Percentiles rank a stretch among this genome's conserved stretches.
Conservation (phyloP, 495 filamentous ascomycete species). For the Neurospora terricola region DNA sequence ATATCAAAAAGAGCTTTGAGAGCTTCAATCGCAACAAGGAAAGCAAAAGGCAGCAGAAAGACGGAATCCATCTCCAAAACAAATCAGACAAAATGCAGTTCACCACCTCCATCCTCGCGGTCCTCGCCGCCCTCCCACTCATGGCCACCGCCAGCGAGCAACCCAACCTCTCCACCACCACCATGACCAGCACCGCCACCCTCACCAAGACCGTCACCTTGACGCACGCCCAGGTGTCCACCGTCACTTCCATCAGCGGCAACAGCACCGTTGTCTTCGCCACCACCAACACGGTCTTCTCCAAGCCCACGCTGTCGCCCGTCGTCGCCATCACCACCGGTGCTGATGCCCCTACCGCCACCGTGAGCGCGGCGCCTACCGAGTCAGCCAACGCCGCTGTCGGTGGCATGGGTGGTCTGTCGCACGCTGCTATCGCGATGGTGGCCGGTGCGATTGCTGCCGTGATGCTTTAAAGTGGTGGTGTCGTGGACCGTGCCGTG, state of each 20-base stretch:
- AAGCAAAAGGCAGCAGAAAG: background rate
- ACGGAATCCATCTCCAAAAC: background rate
- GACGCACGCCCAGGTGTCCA: constrained; percentile 23
- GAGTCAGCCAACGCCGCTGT: constrained; percentile 24
- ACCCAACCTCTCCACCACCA: constrained; percentile 22
- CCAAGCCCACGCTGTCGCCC: constrained; percentile 5
- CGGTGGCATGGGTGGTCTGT: constrained; percentile 23
- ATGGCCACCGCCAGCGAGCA: constrained; percentile 26
- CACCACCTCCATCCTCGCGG: constrained; percentile 26
- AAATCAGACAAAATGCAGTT: background rate
- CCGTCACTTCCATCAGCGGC: constrained; percentile 12
- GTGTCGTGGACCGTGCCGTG: background rate
- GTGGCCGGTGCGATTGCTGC: constrained; percentile 36
- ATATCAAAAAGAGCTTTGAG: background rate
- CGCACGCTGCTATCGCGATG: constrained; percentile 31
- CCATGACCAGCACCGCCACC: constrained; percentile 38
- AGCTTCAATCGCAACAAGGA: background rate
- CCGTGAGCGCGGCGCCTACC: constrained; percentile 8
- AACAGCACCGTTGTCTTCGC: constrained; percentile 14
- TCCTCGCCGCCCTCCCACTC: constrained; percentile 22
- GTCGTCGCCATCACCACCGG: constrained; percentile 13
- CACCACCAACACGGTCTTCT: constrained; percentile 13
- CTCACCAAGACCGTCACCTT: constrained; percentile 45
- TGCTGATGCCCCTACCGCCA: constrained; percentile 15
- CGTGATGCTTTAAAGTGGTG: constrained; percentile 29